phyloP scores from a whole-genome alignment of 352 stramenopile species.

The Pythium coloratum region DNA sequence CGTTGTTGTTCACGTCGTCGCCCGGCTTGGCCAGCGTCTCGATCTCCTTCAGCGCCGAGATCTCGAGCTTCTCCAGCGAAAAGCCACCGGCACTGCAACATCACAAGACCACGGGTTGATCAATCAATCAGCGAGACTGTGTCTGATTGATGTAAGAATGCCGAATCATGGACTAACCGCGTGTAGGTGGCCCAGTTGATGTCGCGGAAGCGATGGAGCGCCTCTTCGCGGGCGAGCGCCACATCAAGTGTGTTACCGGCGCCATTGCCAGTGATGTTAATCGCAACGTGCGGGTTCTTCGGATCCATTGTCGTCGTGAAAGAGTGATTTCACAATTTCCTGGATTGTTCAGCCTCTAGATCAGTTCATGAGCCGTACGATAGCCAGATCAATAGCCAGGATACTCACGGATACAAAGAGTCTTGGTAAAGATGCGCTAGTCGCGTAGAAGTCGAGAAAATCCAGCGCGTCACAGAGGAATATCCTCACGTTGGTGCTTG shows the following conservation, averaged over 20 bases:
- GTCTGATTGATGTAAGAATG: not conserved
- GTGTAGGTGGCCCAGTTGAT: constrained; percentile 91
- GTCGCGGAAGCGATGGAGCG: constrained; percentile 84
- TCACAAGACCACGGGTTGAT: not conserved
- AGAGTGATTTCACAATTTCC: not conserved
- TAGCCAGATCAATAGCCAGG: not conserved
- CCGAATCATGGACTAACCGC: constrained; percentile 36
- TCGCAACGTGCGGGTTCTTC: constrained; percentile 61
- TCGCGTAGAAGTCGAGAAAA: not conserved
- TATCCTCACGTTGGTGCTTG: not conserved
- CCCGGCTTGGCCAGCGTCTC: constrained; percentile 74
- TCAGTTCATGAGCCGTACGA: not conserved
- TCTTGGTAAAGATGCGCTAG: not conserved
- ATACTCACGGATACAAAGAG: not conserved
- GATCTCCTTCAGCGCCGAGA: constrained; percentile 81
- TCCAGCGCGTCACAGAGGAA: not conserved
- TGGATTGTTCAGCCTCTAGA: not conserved
- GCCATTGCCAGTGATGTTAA: constrained; percentile 56
- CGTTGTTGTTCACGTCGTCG: constrained; percentile 59
- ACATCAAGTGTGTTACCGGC: constrained; percentile 61
- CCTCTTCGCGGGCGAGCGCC: constrained; percentile 73
- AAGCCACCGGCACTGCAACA: constrained; percentile 61
- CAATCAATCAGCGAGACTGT: not conserved
- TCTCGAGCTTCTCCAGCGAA: constrained; percentile 85
- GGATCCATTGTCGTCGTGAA: constrained; percentile 39